A percentile compares a stretch with the other conserved stretches of the same genome.
These are phyloP conservation scores for Dothistroma pini DNA, from an alignment of 2,329 filamentous ascomycete genomes.

Conservation along the genomic window DNA sequence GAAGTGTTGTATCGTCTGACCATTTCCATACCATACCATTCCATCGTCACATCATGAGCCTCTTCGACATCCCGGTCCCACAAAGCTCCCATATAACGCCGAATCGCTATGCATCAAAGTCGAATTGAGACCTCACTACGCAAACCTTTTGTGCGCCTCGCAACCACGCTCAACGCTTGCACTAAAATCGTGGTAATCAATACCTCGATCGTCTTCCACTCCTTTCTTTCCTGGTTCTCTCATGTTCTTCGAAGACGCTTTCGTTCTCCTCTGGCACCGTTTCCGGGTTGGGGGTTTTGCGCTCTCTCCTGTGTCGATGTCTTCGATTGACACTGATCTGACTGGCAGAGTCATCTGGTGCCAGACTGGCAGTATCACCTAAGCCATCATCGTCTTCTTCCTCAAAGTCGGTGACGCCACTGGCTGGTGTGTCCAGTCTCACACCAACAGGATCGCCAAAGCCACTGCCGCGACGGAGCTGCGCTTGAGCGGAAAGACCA, in stretches of 20 bases:
- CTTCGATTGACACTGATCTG: constrained; percentile 71
- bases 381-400: constrained; percentile 34
- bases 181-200: constrained; percentile 3
- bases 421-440: constrained; percentile 42
- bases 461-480: constrained; percentile 55
- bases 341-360: constrained; percentile 75
- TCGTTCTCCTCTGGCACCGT: constrained; percentile 67
- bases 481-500: constrained; percentile 65
- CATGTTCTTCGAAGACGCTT: constrained; percentile 36
- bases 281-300: constrained; percentile 64
- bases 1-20: background rate
- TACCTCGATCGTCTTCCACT: constrained; percentile 15
- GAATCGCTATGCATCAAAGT: constrained; percentile 8
- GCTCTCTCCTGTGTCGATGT: constrained; percentile 61
- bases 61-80: background rate
- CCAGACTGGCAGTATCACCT: constrained; percentile 51
- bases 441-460: constrained; percentile 40
- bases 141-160: constrained; percentile 2
- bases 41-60: constrained; percentile 1
- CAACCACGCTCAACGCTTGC: constrained; percentile 5
- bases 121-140: background rate
- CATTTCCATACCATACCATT: background rate
- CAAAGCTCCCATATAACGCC: constrained; percentile 4
- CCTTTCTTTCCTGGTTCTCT: constrained; percentile 2
- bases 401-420: constrained; percentile 33